These are phyloP conservation scores for Cyberlindnera nakhonratchasimensis DNA, from an alignment of 805 yeast species.

Conservation along the genomic window DNA sequence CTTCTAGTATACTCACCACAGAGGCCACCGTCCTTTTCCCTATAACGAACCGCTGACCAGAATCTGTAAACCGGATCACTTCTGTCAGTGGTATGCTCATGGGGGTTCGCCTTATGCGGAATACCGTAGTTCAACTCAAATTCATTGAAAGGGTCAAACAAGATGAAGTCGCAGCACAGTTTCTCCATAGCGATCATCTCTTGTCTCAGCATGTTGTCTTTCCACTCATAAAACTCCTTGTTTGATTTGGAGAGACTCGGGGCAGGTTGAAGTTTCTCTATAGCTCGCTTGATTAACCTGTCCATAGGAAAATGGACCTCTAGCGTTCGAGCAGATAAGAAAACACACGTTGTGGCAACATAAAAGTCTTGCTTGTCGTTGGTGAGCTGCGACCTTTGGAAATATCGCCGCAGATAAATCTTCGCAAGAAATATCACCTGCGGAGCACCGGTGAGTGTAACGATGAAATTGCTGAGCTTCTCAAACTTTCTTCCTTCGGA, in stretches of 20 bases:
- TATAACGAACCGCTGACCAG: neutral
- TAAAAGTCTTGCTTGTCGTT: constrained; percentile 1
- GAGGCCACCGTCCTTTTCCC: neutral
- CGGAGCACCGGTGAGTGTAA: neutral
- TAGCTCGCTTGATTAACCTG: neutral
- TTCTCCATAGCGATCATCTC: constrained; percentile 24
- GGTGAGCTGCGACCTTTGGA: constrained; percentile 14
- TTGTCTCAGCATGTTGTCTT: constrained; percentile 16
- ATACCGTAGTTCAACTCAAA: constrained; percentile 1
- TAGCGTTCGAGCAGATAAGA: constrained; percentile 21
- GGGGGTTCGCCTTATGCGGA: constrained; percentile 3
- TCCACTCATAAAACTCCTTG: constrained; percentile 16
- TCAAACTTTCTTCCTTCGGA: constrained; percentile 2
- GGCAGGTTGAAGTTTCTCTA: neutral
- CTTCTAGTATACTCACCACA: neutral
- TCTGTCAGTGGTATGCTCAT: constrained; percentile 1
- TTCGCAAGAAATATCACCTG: constrained; percentile 8
- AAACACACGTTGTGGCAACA: constrained; percentile 12
- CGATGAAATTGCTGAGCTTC: constrained; percentile 3
- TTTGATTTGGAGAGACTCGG: neutral
- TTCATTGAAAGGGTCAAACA: constrained; percentile 17
- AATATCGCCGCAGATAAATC: constrained; percentile 22
- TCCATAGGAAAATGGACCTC: constrained; percentile 17
- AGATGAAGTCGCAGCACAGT: constrained; percentile 25
- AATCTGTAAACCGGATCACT: constrained; percentile 2